Evolutionary conservation across 129 eudicot genomes (phyloP), one percentile per base, ranked within the genome.

Genomic region (Chrysanthemum seticuspe): DNA sequence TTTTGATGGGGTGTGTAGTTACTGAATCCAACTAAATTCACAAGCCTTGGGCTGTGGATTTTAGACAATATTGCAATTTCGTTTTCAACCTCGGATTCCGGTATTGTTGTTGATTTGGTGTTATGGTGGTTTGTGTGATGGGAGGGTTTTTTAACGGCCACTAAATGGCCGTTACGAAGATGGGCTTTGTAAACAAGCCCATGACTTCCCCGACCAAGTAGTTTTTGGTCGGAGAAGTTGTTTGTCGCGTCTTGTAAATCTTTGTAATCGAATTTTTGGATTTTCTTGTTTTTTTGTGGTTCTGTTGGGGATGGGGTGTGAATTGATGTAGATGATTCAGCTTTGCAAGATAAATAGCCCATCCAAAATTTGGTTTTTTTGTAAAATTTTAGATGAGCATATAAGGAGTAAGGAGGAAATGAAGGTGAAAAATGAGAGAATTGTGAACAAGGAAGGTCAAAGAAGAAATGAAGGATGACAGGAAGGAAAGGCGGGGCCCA

Each of bases 111-210:
- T 74, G 71, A 54, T 15, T 12, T 0, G 74, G 76, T 13, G 64
- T 15, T 67, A 40, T 59, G 83, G 68, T 65, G 45, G 67, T 44
- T 36, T 4, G 45, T 52, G 65, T 71, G 77, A 51, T 74, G 83
- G 0, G 93, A 89, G 34, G 97, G 85, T 70, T 83, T 92, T 55
- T 92, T 92, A 5, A 92, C 87, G 44, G 98, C 98, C 29, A 92
- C 96, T 10, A 81, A 82, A 34, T 85, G 89, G 73, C 98, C 98
- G 59, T 81, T 82, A n/a, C 82, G 82, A 74, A 92, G 91, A 59
- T 87, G 79, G 14, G 91, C 98, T 68, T 89, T 89, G 81, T 92
- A 92, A 68, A 92, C 98, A 1, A 89, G 82, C n/a, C 98, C 98
- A 27, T 92, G 98, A 85, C 98, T 92, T 63, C 98, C 98, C 15